Evolutionary conservation across 2,329 filamentous ascomycete species (phyloP).

Genomic region (Metarhizium guizhouense): DNA sequence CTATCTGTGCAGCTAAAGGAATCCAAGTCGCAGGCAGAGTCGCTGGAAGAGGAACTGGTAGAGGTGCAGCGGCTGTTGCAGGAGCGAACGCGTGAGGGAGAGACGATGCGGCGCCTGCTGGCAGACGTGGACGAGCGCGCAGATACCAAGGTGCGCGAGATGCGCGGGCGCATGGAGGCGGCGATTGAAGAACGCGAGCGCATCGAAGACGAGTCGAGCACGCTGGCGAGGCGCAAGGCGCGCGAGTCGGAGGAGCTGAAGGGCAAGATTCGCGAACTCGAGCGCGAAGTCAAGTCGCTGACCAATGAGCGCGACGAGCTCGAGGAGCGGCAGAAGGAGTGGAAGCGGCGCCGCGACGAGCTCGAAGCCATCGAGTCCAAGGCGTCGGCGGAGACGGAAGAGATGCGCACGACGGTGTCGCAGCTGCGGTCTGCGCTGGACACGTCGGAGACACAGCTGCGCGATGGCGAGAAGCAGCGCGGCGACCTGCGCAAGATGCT

Average conservation of each 20-base stretch:
- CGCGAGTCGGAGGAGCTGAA: slow-evolving; percentile 84
- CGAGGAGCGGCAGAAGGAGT: slow-evolving; percentile 63
- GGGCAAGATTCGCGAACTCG: slow-evolving; percentile 68
- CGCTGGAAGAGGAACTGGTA: slow-evolving; percentile 81
- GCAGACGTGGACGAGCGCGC: slow-evolving; percentile 78
- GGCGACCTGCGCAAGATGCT: slow-evolving; percentile 64
- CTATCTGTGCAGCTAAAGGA: slow-evolving; percentile 89
- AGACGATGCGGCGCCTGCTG: slow-evolving; percentile 87
- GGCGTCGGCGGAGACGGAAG: slow-evolving; percentile 62
- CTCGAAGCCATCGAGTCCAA: slow-evolving; percentile 63
- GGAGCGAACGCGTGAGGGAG: slow-evolving; percentile 83
- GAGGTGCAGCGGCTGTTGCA: slow-evolving; percentile 80
- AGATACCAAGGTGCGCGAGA: slow-evolving; percentile 75
- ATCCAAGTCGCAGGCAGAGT: slow-evolving; percentile 70
- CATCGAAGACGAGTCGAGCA: slow-evolving; percentile 82
- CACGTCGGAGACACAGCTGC: slow-evolving; percentile 74
- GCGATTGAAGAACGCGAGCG: slow-evolving; percentile 91
- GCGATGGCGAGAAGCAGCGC: slow-evolving; percentile 76
- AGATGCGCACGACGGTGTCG: slow-evolving; percentile 67
- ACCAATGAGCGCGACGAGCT: slow-evolving; percentile 71
- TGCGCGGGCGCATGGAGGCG: slow-evolving; percentile 79
- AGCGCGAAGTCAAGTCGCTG: slow-evolving; percentile 64
- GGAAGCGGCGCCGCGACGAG: slow-evolving; percentile 64
- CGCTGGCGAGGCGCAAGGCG: slow-evolving; percentile 63
- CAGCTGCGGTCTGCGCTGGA: slow-evolving; percentile 75